Base-by-base conservation (phyloP, 176 grass and related monocot species). In the Aegilops longissima region DNA sequence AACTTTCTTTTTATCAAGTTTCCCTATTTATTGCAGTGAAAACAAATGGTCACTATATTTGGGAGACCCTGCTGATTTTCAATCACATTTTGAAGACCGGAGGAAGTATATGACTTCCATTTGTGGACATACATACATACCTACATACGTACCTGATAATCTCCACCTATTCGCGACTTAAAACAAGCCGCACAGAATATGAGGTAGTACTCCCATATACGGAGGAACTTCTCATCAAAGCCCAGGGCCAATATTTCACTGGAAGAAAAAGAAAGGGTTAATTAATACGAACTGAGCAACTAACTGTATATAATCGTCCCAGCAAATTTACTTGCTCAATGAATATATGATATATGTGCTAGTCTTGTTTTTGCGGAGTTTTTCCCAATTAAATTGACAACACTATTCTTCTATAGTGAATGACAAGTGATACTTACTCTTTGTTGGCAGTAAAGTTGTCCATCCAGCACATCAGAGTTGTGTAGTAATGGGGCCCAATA, bases 131-230 rank as follows among this genome's bases (percentile, higher is more conserved):
- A 66, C 62, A 27, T 64, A 34, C 18, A 68, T 69, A 66, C 61
- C 12, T 63, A 40, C 0, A 4, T 10, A 10, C 9, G 58, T 39
- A 71, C 68, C 68, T 73, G 70, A 10, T 73, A 73, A 44, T 73
- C 21, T 73, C 70, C 70, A 3, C 23, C 0, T 73, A 21, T 11
- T 8, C 21, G 21, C 0, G 11, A 73, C 70, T 44, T 73, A 6
- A 73, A 73, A 14, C 70, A 20, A 73, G 70, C 36, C 0, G 70
- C 70, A 14, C 10, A 44, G 38, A 24, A 73, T 73, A 25, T 42
- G 38, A 44, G 70, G 70, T 73, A 44, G 70, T 44, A 73, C 70
- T 73, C 70, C 38, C 70, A 73, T 44, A 73, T 42, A 73, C 21
- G 70, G 10, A 44, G 44, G 38, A 73, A 73, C n/a, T 23, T 73